These are phyloP conservation scores for Penicillium vulpinum DNA, from an alignment of 2,329 filamentous ascomycete genomes.

Conservation along the genomic window DNA sequence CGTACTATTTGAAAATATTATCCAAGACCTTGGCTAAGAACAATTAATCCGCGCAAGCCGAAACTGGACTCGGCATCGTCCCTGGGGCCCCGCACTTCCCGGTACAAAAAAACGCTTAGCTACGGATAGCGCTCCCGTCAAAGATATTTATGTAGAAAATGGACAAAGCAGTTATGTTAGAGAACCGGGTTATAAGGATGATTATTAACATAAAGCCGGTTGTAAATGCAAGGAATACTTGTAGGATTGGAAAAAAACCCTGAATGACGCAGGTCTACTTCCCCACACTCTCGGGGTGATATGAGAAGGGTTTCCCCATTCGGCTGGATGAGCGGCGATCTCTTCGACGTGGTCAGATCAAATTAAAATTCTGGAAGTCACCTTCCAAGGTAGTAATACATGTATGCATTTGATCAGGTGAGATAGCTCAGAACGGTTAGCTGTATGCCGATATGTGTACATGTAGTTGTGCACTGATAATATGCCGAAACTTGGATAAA, in stretches of 20 bases:
- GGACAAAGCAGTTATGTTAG: not conserved
- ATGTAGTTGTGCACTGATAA: too few relatives aligned
- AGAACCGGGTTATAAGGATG: too few relatives aligned
- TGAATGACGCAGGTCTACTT: not conserved
- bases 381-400: too few relatives aligned
- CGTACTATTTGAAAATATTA: too few relatives aligned
- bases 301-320: not conserved
- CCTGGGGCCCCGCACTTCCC: not conserved
- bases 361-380: not conserved
- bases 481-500: too few relatives aligned
- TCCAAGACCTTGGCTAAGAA: too few relatives aligned
- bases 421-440: not conserved
- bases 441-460: not conserved
- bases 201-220: too few relatives aligned
- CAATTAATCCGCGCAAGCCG: slow-evolving; percentile 4
- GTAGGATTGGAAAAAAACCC: too few relatives aligned
- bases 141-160: not conserved
- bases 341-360: not conserved
- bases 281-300: not conserved
- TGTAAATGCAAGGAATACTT: too few relatives aligned
- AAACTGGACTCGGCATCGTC: not conserved
- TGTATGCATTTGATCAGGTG: not conserved
- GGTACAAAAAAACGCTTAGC: slow-evolving; percentile 1
- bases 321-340: not conserved
- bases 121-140: not conserved